A percentile compares a stretch with the other conserved stretches of the same genome.
Conservation (phyloP, 805 yeast genomes). For the Candida nonsorbophila region DNA sequence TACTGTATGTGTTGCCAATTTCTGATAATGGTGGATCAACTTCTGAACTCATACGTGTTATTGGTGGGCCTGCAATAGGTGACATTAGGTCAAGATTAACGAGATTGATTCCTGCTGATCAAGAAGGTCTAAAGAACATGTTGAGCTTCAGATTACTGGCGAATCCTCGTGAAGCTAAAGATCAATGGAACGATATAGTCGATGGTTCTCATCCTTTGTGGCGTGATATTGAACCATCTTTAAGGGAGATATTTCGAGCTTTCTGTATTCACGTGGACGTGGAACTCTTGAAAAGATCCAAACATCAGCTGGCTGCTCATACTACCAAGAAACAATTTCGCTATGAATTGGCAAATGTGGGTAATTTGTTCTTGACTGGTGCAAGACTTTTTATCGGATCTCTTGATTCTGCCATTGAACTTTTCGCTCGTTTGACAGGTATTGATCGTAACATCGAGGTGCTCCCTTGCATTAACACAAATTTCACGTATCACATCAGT, state of each 20-base stretch:
- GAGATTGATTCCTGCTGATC: conserved; percentile 57
- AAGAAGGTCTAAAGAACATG: conserved; percentile 25
- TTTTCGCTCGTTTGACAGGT: conserved; percentile 59
- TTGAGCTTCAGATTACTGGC: conserved; percentile 46
- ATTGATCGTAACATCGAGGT: conserved; percentile 52
- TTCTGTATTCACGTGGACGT: conserved; percentile 75
- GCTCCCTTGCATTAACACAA: conserved; percentile 78
- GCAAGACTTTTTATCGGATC: conserved; percentile 79
- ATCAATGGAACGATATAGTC: conserved; percentile 73
- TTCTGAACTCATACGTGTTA: conserved; percentile 74
- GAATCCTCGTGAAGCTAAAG: conserved; percentile 47
- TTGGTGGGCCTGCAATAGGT: conserved; percentile 96
- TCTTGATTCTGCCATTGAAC: conserved; percentile 76
- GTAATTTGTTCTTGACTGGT: conserved; percentile 80
- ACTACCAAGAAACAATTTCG: conserved; percentile 52
- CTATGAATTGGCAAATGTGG: conserved; percentile 76
- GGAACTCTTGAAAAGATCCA: conserved; percentile 64
- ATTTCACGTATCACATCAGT: conserved; percentile 80
- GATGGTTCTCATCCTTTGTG: conserved; percentile 75
- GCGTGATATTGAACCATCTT: conserved; percentile 52
- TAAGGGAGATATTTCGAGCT: conserved; percentile 68
- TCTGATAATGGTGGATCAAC: conserved; percentile 96
- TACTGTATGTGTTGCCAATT: conserved; percentile 73
- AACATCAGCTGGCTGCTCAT: conserved; percentile 28
- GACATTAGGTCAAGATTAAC: conserved; percentile 82